Percentiles rank a stretch among this genome's conserved stretches.
phyloP scores from a whole-genome alignment of 371 early-diverging fungal species.

The Sporodiniella umbellata region DNA sequence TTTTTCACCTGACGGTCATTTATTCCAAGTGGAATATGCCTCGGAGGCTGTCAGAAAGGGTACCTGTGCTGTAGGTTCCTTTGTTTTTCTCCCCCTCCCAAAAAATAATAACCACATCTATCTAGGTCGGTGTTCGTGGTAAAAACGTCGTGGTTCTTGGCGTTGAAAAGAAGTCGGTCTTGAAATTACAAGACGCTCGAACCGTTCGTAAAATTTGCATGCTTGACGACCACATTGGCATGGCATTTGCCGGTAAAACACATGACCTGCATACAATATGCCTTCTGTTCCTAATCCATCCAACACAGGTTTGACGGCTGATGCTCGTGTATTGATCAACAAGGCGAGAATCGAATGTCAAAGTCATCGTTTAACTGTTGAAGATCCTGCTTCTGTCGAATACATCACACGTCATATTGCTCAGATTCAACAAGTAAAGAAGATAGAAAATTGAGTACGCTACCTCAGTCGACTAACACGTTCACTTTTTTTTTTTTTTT shows the following conservation, averaged over 20 bases:
- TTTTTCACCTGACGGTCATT: conserved; percentile 99
- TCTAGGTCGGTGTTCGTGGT: conserved; percentile 96
- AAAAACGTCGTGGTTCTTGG: conserved; percentile 91
- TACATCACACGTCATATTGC: conserved; percentile 98
- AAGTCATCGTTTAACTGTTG: conserved; percentile 93
- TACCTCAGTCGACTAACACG: conserved; percentile 36
- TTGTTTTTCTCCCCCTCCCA: not conserved
- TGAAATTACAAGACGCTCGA: conserved; percentile 96
- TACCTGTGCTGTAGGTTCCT: conserved; percentile 85
- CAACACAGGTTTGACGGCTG: conserved; percentile 89
- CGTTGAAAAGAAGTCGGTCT: conserved; percentile 96
- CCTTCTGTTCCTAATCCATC: too few relatives aligned
- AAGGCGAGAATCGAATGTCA: conserved; percentile 98
- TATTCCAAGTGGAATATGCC: conserved; percentile 99
- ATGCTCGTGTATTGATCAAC: conserved; percentile 95
- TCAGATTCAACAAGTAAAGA: conserved; percentile 86
- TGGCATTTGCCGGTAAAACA: conserved; percentile 80
- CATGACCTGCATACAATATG: conserved; percentile 85
- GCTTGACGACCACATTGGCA: conserved; percentile 95
- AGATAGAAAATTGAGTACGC: not conserved
- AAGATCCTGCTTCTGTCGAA: conserved; percentile 97
- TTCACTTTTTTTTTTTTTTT: too few relatives aligned
- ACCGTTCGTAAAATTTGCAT: conserved; percentile 95
- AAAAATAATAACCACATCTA: not conserved
- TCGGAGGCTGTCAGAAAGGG: conserved; percentile 99